Evolutionary conservation across 1,139 yeast genomes (phyloP), one percentile per base, ranked within the genome.

Genomic region (Hyphopichia khmerensis): DNA sequence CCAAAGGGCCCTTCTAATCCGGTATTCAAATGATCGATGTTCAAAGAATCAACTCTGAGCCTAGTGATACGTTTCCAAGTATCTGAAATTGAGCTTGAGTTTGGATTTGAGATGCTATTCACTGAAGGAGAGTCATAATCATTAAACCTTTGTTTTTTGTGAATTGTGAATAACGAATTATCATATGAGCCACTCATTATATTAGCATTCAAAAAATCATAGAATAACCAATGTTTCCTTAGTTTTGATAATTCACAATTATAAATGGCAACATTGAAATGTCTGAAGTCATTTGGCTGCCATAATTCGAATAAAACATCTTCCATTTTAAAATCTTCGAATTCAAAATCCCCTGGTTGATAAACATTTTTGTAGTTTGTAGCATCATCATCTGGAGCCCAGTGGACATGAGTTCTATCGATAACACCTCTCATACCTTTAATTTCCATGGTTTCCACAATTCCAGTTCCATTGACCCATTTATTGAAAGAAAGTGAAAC

Each of bases 1-100:
- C 98, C 97, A 64, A 93, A 88, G 5, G 98, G 96, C 0, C 99
- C 99, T 42, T 84, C 84, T 41, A 88, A 75, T 0, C 98, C 98
- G 1, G 87, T 78, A 57, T 93, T 93, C 48, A 93, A 68, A 64
- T 93, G 99, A 53, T 91, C 96, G 34, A 93, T 79, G 55, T 82
- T 84, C 41, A 93, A 78, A 15, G 89, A 82, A 57, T 93, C 98
- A 35, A 91, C 85, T 44, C 98, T 69, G 48, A 88, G 72, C 37
- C 96, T 73, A 3, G 95, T 90, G 21, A 87, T 80, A 45, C 85
- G 72, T 50, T 79, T 77, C 80, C 87, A 80, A 27, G 49, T 47
- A 27, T 43, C 46, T 36, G 49, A 40, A 29, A 42, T 40, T 18
- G 47, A 41, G 9, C 42, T 43, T 7, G 21, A 5, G 18, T 40